These are phyloP conservation scores for Pleurotus giganteus DNA, from an alignment of 768 basidiomycete species.

Conservation along the genomic window DNA sequence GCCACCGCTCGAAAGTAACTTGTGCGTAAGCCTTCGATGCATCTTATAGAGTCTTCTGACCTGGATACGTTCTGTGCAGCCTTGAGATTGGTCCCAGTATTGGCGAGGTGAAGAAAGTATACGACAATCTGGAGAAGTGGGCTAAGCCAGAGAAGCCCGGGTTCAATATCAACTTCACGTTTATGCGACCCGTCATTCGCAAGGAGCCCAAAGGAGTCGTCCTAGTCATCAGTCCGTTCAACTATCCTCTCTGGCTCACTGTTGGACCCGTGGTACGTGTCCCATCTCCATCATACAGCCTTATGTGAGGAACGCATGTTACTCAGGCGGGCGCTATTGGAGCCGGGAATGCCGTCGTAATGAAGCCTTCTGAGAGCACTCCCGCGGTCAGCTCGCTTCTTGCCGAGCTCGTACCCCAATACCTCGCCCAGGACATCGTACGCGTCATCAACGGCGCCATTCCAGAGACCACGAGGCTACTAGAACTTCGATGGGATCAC, in stretches of 20 bases:
- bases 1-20: slow-evolving; percentile 53
- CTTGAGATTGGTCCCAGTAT: slow-evolving; percentile 58
- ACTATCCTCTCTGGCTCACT: slow-evolving; percentile 66
- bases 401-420: slow-evolving; percentile 68
- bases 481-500: slow-evolving; percentile 68
- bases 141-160: slow-evolving; percentile 57
- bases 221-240: slow-evolving; percentile 71
- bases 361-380: slow-evolving; percentile 77
- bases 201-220: slow-evolving; percentile 80
- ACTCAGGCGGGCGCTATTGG: slow-evolving; percentile 66
- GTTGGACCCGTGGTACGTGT: slow-evolving; percentile 55
- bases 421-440: slow-evolving; percentile 67
- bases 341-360: slow-evolving; percentile 66
- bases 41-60: neutral
- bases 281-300: neutral
- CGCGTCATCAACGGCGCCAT: slow-evolving; percentile 68
- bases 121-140: slow-evolving; percentile 73
- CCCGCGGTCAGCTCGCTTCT: slow-evolving; percentile 56
- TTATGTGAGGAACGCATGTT: neutral
- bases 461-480: slow-evolving; percentile 65
- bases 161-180: slow-evolving; percentile 53
- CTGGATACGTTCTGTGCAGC: slow-evolving; percentile 31
- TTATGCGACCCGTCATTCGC: slow-evolving; percentile 61
- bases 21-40: slow-evolving; percentile 28
- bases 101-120: slow-evolving; percentile 49